phyloP scores from a whole-genome alignment of 1,139 yeast species.

The Sugiyamaella pinicola region DNA sequence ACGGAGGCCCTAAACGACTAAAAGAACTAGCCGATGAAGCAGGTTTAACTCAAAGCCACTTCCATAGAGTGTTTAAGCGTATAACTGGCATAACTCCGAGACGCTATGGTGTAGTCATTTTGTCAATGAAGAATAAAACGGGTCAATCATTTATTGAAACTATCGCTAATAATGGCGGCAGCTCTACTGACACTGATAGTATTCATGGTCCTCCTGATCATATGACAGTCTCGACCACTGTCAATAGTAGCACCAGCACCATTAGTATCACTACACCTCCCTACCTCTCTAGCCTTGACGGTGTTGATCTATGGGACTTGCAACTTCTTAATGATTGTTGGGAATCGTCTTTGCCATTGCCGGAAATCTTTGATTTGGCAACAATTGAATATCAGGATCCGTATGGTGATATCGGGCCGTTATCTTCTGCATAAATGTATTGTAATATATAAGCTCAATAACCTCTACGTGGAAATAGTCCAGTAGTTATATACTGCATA shows the following conservation, averaged over 20 bases:
- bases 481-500: background rate
- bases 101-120: conserved; percentile 12
- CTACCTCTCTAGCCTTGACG: background rate
- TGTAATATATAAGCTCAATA: no score
- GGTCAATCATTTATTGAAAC: background rate
- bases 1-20: conserved; percentile 16
- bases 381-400: background rate
- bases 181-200: background rate
- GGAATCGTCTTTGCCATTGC: background rate
- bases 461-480: background rate
- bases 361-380: background rate
- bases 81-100: conserved; percentile 19
- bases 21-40: conserved; percentile 17
- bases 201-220: background rate
- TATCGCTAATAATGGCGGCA: background rate
- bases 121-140: background rate
- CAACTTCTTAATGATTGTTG: background rate
- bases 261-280: background rate
- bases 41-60: conserved; percentile 18
- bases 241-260: background rate
- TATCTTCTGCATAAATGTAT: background rate
- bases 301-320: background rate
- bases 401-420: background rate
- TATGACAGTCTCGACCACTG: no score
- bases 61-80: conserved; percentile 19